Percentiles rank a stretch among this genome's conserved stretches.
Evolutionary conservation across 306 rosid genomes (phyloP).

Genomic region (Quercus wislizeni): DNA sequence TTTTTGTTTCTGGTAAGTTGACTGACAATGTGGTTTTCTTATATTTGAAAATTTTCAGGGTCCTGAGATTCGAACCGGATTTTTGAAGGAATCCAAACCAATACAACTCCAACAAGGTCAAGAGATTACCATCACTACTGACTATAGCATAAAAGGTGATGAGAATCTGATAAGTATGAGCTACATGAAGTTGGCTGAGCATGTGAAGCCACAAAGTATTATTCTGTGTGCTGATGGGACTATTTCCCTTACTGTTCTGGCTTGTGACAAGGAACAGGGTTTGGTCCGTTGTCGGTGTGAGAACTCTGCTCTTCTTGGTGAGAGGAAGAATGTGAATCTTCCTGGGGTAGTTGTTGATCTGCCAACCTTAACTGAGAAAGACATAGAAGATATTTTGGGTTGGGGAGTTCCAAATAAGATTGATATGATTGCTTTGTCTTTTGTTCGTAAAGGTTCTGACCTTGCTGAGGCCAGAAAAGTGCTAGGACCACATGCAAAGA

Average conservation of each 20-base stretch:
- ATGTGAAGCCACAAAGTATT: constrained; percentile 13
- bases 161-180: constrained; percentile 24
- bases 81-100: constrained; percentile 8
- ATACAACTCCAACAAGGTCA: constrained; percentile 17
- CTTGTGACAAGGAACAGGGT: constrained; percentile 16
- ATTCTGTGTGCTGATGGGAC: constrained; percentile 25
- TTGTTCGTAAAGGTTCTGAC: constrained; percentile 30
- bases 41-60: constrained; percentile 7
- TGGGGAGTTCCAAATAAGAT: constrained; percentile 26
- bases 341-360: constrained; percentile 25
- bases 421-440: constrained; percentile 37
- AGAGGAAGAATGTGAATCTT: constrained; percentile 26
- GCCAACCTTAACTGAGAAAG: constrained; percentile 23
- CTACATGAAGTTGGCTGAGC: constrained; percentile 9
- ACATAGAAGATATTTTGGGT: constrained; percentile 15
- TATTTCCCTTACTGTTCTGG: constrained; percentile 12
- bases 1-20: too few species aligned
- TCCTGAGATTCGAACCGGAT: constrained; percentile 25
- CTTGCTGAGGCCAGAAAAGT: constrained; percentile 17
- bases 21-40: background rate
- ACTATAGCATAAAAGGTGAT: constrained; percentile 23
- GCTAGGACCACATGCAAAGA: constrained; percentile 12
- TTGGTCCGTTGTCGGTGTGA: constrained; percentile 19
- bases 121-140: constrained; percentile 4
- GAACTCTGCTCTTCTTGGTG: constrained; percentile 16